Conservation (phyloP, 2,329 filamentous ascomycete genomes). For the Lithohypha guttulata region DNA sequence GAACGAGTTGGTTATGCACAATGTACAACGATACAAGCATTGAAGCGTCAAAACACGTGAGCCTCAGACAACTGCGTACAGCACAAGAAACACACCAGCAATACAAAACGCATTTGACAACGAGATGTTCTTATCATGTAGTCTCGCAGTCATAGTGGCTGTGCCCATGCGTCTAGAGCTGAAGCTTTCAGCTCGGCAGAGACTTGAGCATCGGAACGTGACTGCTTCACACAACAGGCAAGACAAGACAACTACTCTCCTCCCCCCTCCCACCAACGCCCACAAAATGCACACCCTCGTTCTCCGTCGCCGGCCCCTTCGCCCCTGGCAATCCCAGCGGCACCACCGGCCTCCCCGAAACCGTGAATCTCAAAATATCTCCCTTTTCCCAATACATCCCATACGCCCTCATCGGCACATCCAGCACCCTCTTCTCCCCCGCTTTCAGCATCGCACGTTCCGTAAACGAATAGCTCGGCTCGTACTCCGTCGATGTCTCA, state of each 20-base stretch:
- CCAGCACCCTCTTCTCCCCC: not conserved
- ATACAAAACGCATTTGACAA: no score
- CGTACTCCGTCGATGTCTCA: not conserved
- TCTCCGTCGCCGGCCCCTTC: not conserved
- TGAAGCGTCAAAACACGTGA: no score
- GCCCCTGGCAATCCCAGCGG: not conserved
- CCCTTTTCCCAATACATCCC: not conserved
- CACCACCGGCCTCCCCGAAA: not conserved
- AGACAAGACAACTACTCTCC: not conserved
- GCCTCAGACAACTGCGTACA: no score
- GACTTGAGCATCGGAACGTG: no score
- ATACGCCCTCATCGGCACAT: not conserved
- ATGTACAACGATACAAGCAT: no score
- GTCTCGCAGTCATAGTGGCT: no score
- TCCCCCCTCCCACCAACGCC: not conserved
- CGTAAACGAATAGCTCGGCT: not conserved
- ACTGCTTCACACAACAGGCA: conserved; percentile 5
- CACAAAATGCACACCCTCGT: not conserved
- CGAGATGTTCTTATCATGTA: no score
- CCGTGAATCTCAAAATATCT: not conserved
- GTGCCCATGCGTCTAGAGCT: no score
- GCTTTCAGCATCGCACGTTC: not conserved
- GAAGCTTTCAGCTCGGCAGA: no score
- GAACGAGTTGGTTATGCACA: no score
- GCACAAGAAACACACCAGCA: no score